Percentiles rank a stretch among this genome's conserved stretches.
These are phyloP conservation scores for Saturnispora ahearnii DNA, from an alignment of 805 yeast species.

Conservation along the genomic window DNA sequence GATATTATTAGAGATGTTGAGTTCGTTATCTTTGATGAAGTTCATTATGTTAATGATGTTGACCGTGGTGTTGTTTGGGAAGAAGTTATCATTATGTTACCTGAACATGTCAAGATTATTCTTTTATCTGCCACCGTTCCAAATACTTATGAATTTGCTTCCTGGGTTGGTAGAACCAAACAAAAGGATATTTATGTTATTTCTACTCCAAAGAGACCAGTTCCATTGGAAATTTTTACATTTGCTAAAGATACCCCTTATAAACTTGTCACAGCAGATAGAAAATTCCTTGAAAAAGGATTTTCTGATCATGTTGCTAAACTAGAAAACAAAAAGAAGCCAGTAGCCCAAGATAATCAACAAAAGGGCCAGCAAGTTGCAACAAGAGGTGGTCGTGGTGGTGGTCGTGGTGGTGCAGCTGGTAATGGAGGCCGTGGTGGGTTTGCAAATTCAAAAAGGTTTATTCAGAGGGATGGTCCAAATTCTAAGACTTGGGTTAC, in stretches of 20 bases:
- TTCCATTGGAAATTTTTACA: conserved; percentile 78
- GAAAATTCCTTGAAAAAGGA: conserved; percentile 58
- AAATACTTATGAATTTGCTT: conserved; percentile 95
- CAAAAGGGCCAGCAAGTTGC: conserved; percentile 17
- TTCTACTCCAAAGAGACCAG: conserved; percentile 93
- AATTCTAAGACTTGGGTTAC: conserved; percentile 71
- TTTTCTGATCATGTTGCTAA: conserved; percentile 52
- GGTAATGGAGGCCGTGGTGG: conserved; percentile 22
- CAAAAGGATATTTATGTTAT: conserved; percentile 94
- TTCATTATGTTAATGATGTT: conserved; percentile 96
- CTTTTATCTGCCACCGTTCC: conserved; percentile 97
- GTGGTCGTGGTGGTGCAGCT: conserved; percentile 22
- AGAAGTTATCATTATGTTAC: conserved; percentile 90
- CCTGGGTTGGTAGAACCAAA: conserved; percentile 97
- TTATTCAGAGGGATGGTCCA: conserved; percentile 53
- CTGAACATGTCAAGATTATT: conserved; percentile 92
- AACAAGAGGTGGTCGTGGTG: conserved; percentile 20
- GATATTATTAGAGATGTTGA: conserved; percentile 98
- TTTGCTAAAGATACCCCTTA: conserved; percentile 73
- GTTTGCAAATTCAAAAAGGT: conserved; percentile 27
- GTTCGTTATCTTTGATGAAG: conserved; percentile 97
- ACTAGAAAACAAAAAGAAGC: conserved; percentile 32
- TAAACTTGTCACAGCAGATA: conserved; percentile 65
- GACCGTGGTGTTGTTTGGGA: conserved; percentile 99
- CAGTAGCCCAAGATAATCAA: conserved; percentile 16